A percentile compares a stretch with the other conserved stretches of the same genome.
phyloP scores from a whole-genome alignment of 495 filamentous ascomycete genomes.

The Pyrenula aspistea region DNA sequence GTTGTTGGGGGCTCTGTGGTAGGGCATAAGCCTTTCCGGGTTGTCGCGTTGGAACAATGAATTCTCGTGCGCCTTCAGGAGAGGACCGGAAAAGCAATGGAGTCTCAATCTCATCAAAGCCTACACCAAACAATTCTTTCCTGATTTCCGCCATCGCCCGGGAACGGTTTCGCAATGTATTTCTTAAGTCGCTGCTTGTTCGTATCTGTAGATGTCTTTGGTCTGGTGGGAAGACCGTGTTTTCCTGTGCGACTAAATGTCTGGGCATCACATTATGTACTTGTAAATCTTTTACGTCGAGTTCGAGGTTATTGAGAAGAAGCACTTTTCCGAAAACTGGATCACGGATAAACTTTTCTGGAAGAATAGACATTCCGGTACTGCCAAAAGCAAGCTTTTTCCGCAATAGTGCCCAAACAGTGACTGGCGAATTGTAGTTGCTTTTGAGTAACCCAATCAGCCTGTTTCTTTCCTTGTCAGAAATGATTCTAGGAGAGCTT shows the following conservation, averaged over 20 bases:
- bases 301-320: not conserved
- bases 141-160: slow-evolving; percentile 38
- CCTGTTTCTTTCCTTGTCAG: too few species aligned
- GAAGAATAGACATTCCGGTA: not conserved
- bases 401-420: too few species aligned
- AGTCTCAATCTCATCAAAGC: slow-evolving; percentile 78
- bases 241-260: slow-evolving; percentile 43
- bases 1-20: slow-evolving; percentile 94
- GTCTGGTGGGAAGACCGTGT: slow-evolving; percentile 58
- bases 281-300: not conserved
- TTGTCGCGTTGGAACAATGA: slow-evolving; percentile 78
- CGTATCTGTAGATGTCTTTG: slow-evolving; percentile 79
- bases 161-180: slow-evolving; percentile 50
- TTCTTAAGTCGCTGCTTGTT: slow-evolving; percentile 46
- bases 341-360: not conserved
- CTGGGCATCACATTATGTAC: not conserved
- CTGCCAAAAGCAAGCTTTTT: not conserved
- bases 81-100: slow-evolving; percentile 95
- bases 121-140: slow-evolving; percentile 30
- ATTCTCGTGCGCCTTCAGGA: slow-evolving; percentile 89
- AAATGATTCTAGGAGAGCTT: too few species aligned
- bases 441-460: too few species aligned
- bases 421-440: not conserved
- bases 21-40: slow-evolving; percentile 74
- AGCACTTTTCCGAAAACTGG: not conserved